phyloP scores from a whole-genome alignment of 2,329 filamentous ascomycete genomes.

The Nothophaeocryptopus gaeumannii region DNA sequence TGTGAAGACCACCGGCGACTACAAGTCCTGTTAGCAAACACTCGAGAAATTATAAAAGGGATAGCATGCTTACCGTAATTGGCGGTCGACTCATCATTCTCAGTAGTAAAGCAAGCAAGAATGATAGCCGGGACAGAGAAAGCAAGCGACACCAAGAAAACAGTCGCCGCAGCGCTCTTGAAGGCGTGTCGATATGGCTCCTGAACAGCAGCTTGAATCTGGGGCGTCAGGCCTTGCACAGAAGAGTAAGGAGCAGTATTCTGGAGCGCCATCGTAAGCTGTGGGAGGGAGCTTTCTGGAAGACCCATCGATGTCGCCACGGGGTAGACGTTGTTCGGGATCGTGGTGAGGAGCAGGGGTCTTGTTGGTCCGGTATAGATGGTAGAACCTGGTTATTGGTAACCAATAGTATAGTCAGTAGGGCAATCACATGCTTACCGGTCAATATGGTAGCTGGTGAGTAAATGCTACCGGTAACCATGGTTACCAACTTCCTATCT shows the following conservation, averaged over 20 bases:
- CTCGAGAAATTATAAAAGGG: too few relatives aligned
- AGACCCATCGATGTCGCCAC: constrained; percentile 21
- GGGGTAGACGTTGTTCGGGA: constrained; percentile 20
- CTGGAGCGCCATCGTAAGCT: constrained; percentile 19
- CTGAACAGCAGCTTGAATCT: constrained; percentile 23
- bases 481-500: too few relatives aligned
- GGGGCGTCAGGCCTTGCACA: constrained; percentile 21
- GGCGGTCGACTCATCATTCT: constrained; percentile 27
- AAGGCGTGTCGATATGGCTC: constrained; percentile 25
- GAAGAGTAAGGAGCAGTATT: constrained; percentile 16
- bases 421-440: too few relatives aligned
- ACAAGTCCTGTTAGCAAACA: too few relatives aligned
- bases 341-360: constrained; percentile 7
- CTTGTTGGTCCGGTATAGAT: too few relatives aligned
- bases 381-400: too few relatives aligned
- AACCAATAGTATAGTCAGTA: too few relatives aligned
- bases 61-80: constrained; percentile 12
- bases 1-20: constrained; percentile 25
- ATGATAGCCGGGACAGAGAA: constrained; percentile 27
- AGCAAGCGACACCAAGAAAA: constrained; percentile 25
- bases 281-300: constrained; percentile 16
- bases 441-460: too few relatives aligned
- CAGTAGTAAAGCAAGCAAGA: constrained; percentile 26
- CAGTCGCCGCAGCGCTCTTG: constrained; percentile 21
- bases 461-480: too few relatives aligned